Conservation (phyloP, 2,329 filamentous ascomycete genomes). For the Trichocomaceae sp. region DNA sequence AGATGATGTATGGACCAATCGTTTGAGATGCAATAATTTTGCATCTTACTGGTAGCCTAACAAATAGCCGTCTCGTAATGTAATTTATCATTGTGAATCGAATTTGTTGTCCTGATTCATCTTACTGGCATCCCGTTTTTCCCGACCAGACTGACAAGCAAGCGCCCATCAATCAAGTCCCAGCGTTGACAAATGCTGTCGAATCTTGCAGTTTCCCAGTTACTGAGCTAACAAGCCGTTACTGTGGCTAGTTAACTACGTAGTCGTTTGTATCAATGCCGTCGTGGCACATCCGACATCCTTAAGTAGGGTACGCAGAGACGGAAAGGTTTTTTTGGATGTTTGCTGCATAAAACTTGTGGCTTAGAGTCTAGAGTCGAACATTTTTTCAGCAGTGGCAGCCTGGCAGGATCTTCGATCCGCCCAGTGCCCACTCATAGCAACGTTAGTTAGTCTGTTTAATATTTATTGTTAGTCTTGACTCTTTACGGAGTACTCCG, state of each 20-base stretch:
- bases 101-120: not conserved
- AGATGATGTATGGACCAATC: not conserved
- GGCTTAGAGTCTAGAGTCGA: not conserved
- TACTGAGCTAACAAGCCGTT: not conserved
- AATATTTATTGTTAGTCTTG: not conserved
- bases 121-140: not conserved
- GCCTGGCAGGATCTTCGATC: not conserved
- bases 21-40: not conserved
- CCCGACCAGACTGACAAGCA: not conserved
- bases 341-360: not conserved
- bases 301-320: not conserved
- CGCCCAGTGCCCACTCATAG: not conserved
- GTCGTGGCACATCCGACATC: not conserved
- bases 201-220: not conserved
- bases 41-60: conserved; percentile 1
- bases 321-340: not conserved
- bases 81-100: not conserved
- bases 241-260: not conserved
- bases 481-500: no score
- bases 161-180: not conserved
- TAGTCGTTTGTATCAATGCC: not conserved
- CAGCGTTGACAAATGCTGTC: not conserved
- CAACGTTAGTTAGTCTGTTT: not conserved
- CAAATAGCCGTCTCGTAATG: conserved; percentile 3
- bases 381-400: not conserved